Evolutionary conservation across 192 early-diverging fungal species (phyloP), one percentile per base, ranked within the genome.

Genomic region (Coemansia sp.): DNA sequence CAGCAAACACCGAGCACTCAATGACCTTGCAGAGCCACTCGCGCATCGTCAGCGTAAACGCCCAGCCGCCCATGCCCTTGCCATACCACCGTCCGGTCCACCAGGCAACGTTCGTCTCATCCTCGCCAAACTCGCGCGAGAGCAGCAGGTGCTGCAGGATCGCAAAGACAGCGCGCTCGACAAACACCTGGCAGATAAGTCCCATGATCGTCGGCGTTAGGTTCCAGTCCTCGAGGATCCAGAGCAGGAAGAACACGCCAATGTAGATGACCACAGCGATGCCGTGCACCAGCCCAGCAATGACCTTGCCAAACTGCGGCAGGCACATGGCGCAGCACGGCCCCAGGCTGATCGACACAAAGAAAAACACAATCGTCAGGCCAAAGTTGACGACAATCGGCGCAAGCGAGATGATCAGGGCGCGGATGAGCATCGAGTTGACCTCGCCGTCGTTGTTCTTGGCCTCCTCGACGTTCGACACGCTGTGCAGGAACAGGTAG

Each of bases 41-140:
- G 34, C 90, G 86, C 63, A 87, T 59, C 5, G 87, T 85, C 61
- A 87, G 85, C 18, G 82, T 83, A 32, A 89, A 69, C 22, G 81
- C 82, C 75, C 65, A 48, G 68, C 77, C 53, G 46, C 87, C 85
- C 65, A 89, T 73, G 34, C 83, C 85, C 54, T 82, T 82, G 26
- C 85, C 84, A 30, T 86, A 81, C 87, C 89, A 92, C 47, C 82
- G 80, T 15, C 89, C 89, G 6, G 87, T 88, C 89, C 89, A 92
- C 89, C 89, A 92, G 17, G 86, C 89, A 36, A 84, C 77, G 57
- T 92, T 92, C 15, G 85, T 78, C 69, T 85, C 85, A 62, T 89
- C 87, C 61, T 87, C 83, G 52, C 87, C 86, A 78, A 89, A 85
- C 72, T 92, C 89, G 34, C 89, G 81, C 41, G 89, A 82, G 47